These are phyloP conservation scores for Kluyveromyces aestuarii DNA, from an alignment of 805 yeast genomes.

Conservation along the genomic window DNA sequence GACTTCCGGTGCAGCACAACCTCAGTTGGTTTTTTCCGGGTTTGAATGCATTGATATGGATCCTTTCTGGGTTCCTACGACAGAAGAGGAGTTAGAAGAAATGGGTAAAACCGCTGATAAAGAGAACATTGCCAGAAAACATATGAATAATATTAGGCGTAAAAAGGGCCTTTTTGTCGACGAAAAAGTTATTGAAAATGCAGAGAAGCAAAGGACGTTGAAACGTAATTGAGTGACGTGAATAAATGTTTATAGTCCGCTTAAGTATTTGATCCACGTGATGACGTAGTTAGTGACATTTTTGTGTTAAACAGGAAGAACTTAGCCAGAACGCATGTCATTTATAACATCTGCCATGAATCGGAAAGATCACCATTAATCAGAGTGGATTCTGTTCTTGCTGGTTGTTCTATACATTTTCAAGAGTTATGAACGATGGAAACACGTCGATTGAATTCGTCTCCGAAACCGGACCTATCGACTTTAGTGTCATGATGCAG, in stretches of 20 bases:
- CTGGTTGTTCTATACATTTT: not conserved
- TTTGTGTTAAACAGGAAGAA: no score
- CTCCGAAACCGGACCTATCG: constrained; percentile 22
- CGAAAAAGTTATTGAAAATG: constrained; percentile 82
- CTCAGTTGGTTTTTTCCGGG: constrained; percentile 87
- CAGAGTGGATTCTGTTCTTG: not conserved
- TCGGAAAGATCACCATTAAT: not conserved
- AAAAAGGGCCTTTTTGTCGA: constrained; percentile 86
- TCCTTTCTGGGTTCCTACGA: constrained; percentile 98
- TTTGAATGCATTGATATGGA: constrained; percentile 80
- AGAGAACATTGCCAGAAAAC: constrained; percentile 81
- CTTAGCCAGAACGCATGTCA: no score
- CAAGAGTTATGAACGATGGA: not conserved
- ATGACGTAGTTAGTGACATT: not conserved
- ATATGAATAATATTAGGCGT: constrained; percentile 73
- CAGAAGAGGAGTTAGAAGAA: constrained; percentile 92
- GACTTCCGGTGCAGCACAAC: constrained; percentile 96
- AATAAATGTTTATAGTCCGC: not conserved
- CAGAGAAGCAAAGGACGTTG: constrained; percentile 89
- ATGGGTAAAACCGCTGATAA: constrained; percentile 87
- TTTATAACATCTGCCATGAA: constrained; percentile 1
- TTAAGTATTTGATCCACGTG: not conserved
- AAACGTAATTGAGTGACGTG: constrained; percentile 44
- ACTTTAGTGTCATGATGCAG: constrained; percentile 27
- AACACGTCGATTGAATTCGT: constrained; percentile 17